Base-by-base conservation (phyloP, 805 yeast genomes). In the Brettanomyces nanus region DNA sequence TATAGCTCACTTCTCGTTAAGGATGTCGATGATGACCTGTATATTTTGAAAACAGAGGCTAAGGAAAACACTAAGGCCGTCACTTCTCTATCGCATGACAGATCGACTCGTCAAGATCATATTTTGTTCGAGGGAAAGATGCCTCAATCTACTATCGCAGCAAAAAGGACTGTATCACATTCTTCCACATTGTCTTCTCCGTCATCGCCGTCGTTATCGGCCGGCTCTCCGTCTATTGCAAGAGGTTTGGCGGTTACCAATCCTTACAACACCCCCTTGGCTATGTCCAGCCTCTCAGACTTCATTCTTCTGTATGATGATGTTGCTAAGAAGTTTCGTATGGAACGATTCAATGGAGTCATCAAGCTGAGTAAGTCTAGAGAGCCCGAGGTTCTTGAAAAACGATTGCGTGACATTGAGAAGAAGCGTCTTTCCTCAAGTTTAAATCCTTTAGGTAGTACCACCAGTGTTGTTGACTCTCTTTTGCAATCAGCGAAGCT, bases 311-410 rank as follows among this genome's bases (percentile, higher is more conserved):
- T 52, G 5, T 60, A 45, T 37, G 60, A 60, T 40, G 46, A 46
- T 23, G 48, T 51, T 10, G 35, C 46, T 3, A 49, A 49, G 18
- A 34, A 36, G 14, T 59, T 60, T 43, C 46, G 47, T 32, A 39
- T 59, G 39, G 58, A 58, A 27, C 40, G 37, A 26, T 49, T 53
- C 40, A 44, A 44, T 28, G 58, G 59, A 2, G 41, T 47, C 10
- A 44, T 60, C 21, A 48, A 53, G 29, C 49, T 60, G 57, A 50
- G 41, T 36, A 59, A 58, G 44, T 54, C 63, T 3, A 43, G 65
- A 28, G 57, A 56, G 26, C 57, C 58, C 10, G 26, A 23, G 7
- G 26, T 23, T 23, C 11, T 23, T 9, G 26, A 23, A 11, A 23
- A 23, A 7, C 26, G 26, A 11, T 23, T 23, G 11, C 10, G 7